phyloP scores from a whole-genome alignment of 1,139 yeast species.

The Geotrichum cucujoidarum region DNA sequence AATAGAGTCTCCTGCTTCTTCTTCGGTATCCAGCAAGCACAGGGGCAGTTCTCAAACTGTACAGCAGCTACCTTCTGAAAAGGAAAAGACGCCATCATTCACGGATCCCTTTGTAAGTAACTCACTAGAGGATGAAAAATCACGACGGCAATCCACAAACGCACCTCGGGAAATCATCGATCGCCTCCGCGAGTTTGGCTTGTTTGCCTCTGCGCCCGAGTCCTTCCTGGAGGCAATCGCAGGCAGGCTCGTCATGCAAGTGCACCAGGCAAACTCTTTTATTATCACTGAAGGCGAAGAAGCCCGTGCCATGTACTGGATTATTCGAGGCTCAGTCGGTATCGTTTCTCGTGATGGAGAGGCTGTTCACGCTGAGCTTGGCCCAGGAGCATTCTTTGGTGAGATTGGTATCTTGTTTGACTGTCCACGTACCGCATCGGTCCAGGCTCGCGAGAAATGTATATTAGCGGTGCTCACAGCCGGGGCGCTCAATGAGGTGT shows the following conservation, averaged over 20 bases:
- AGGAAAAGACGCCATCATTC: too few species aligned
- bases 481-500: conserved; percentile 54
- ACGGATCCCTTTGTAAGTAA: neutral
- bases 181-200: conserved; percentile 52
- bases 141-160: neutral
- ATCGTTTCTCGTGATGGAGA: conserved; percentile 78
- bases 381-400: conserved; percentile 68
- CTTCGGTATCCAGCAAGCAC: neutral
- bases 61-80: too few species aligned
- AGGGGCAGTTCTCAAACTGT: neutral
- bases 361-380: conserved; percentile 62
- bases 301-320: conserved; percentile 77
- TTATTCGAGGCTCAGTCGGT: conserved; percentile 64
- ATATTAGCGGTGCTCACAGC: conserved; percentile 63
- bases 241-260: conserved; percentile 52
- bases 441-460: conserved; percentile 62
- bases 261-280: conserved; percentile 61
- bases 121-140: neutral
- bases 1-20: too few species aligned
- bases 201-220: conserved; percentile 61
- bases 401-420: conserved; percentile 73
- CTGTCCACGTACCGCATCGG: conserved; percentile 74
- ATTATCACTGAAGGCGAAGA: conserved; percentile 68
- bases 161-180: conserved; percentile 43
- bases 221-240: conserved; percentile 58